Base-by-base conservation (phyloP, 176 grass and related monocot genomes). In the Saccharum spontaneum region DNA sequence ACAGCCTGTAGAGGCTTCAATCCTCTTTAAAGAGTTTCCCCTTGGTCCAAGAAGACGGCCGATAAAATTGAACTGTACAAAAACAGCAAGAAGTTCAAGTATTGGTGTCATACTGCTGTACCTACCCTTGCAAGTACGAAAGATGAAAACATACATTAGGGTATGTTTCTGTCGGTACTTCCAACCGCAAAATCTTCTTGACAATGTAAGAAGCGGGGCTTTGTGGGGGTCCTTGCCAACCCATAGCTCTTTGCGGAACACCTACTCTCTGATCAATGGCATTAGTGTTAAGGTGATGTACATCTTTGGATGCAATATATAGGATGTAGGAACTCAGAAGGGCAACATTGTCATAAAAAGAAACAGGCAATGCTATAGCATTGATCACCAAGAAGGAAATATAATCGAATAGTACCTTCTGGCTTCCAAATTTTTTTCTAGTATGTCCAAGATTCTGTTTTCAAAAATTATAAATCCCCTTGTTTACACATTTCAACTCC, bases 11-110 rank as follows among this genome's bases (percentile, higher is more conserved):
- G 97, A 94, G 81, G 90, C 84, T 85, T 98, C 97, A 36, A 98
- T 91, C 88, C 97, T 92, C 89, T 98, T 98, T 57, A 98, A 79
- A 20, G 97, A 98, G 89, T 98, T 98, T 38, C 95, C 95, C 34
- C 91, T 95, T 70, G 97, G 97, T 48, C 97, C 97, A 61, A 98
- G 93, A 94, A 98, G 97, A 54, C 97, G 93, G 12, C 97, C 91
- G 46, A 98, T 94, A 86, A 98, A 98, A 94, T 98, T 98, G 79
- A 94, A 98, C 97, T 98, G 86, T 72, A 85, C 8, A 63, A 75
- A 84, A 62, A 78, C 31, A 0, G 30, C 40, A 81, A 38, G 40
- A 8, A 72, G 75, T 75, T 83, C 75, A 67, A 87, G 87, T 90
- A 83, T 40, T 71, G 59, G 64, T 46, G 77, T n/a, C 15, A 16